Evolutionary conservation across 495 filamentous ascomycete genomes (phyloP).

Genomic region (Xylaria telfairii): DNA sequence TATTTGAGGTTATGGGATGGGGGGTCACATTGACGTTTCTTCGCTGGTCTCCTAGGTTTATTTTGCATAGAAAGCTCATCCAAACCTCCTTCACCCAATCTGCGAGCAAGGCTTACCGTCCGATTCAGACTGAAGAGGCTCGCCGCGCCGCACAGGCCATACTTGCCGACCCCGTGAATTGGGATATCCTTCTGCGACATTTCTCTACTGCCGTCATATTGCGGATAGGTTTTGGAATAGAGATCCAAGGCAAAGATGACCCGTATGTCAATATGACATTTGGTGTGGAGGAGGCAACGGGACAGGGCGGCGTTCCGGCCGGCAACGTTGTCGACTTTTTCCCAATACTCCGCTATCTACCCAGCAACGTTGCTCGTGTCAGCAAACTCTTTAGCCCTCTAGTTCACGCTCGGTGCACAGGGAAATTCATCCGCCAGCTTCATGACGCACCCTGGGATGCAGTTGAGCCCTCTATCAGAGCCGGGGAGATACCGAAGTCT

Average conservation of each 20-base stretch:
- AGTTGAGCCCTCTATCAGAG: constrained; percentile 8
- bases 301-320: constrained; percentile 51
- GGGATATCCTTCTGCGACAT: constrained; percentile 18
- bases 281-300: constrained; percentile 50
- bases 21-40: constrained; percentile 55
- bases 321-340: constrained; percentile 54
- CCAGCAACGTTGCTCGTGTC: constrained; percentile 20
- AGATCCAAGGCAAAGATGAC: constrained; percentile 47
- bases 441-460: constrained; percentile 24
- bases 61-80: constrained; percentile 51
- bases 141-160: constrained; percentile 34
- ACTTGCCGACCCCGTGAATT: constrained; percentile 26
- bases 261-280: constrained; percentile 52
- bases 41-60: constrained; percentile 52
- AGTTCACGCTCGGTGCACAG: constrained; percentile 9
- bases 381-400: constrained; percentile 24
- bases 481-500: background rate
- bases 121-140: constrained; percentile 45
- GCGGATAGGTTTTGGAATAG: constrained; percentile 54
- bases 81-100: constrained; percentile 50
- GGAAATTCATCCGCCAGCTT: constrained; percentile 30
- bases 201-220: constrained; percentile 47
- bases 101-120: constrained; percentile 37
- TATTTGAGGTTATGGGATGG: constrained; percentile 59
- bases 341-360: constrained; percentile 32